Percentiles rank a stretch among this genome's conserved stretches.
phyloP scores from a whole-genome alignment of 2,329 filamentous ascomycete species.

The Neonectria sp. region DNA sequence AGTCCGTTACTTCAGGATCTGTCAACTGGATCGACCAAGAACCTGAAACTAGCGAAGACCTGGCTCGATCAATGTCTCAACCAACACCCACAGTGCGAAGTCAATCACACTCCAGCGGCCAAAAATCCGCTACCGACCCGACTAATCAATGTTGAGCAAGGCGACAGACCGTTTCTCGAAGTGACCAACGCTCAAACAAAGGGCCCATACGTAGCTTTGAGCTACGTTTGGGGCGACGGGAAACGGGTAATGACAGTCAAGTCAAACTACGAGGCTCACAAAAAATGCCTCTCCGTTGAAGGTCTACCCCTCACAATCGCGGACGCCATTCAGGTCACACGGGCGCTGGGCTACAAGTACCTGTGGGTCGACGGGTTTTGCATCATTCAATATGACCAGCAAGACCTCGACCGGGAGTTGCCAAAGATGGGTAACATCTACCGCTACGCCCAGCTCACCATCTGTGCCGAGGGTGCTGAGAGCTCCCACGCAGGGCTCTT shows the following conservation, averaged over 20 bases:
- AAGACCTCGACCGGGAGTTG: constrained; percentile 26
- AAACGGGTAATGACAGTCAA: constrained; percentile 3
- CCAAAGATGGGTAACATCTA: constrained; percentile 39
- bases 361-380: constrained; percentile 24
- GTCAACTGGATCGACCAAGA: constrained; percentile 7
- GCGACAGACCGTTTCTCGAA: constrained; percentile 17
- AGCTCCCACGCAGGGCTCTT: constrained; percentile 32
- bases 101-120: not conserved
- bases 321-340: constrained; percentile 17
- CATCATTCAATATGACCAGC: constrained; percentile 34
- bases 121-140: constrained; percentile 10
- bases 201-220: constrained; percentile 28
- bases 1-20: not conserved
- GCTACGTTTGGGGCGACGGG: constrained; percentile 30
- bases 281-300: constrained; percentile 14
- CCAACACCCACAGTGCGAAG: constrained; percentile 3
- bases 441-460: constrained; percentile 34
- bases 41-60: constrained; percentile 1
- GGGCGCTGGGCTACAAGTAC: constrained; percentile 24
- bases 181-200: not conserved
- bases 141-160: constrained; percentile 20
- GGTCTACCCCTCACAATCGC: constrained; percentile 21
- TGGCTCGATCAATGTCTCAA: constrained; percentile 11
- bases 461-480: constrained; percentile 29
- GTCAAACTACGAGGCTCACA: constrained; percentile 6